These are phyloP conservation scores for Sanguinoderma infundibulare DNA, from an alignment of 1,284 basidiomycete species.

Conservation along the genomic window DNA sequence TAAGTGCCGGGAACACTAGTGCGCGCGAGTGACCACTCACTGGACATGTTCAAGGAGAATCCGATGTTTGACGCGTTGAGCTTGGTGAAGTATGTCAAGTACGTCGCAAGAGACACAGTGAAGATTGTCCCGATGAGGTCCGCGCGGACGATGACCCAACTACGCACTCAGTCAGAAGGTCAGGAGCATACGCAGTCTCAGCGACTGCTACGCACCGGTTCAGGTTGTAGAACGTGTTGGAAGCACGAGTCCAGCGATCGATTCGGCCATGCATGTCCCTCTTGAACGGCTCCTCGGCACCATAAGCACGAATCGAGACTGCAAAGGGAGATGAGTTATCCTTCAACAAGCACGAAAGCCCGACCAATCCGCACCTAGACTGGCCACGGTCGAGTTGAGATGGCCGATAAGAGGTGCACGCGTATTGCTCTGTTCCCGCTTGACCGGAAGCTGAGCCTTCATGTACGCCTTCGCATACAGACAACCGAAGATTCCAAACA, in stretches of 20 bases:
- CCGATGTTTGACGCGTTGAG: conserved; percentile 49
- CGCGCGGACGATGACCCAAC: conserved; percentile 62
- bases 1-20: not conserved
- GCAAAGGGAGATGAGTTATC: not conserved
- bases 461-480: conserved; percentile 57
- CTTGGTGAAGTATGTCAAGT: conserved; percentile 49
- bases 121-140: conserved; percentile 54
- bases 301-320: conserved; percentile 65
- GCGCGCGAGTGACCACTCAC: conserved; percentile 26
- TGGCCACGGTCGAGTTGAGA: conserved; percentile 68
- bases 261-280: conserved; percentile 46
- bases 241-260: conserved; percentile 48
- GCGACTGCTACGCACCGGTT: conserved; percentile 41
- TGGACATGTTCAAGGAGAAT: conserved; percentile 53
- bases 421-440: conserved; percentile 71
- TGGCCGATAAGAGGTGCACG: conserved; percentile 66
- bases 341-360: not conserved
- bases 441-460: conserved; percentile 75
- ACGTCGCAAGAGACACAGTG: conserved; percentile 52
- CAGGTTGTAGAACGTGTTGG: conserved; percentile 53
- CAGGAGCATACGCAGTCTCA: too few species aligned
- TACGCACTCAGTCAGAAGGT: conserved; percentile 21
- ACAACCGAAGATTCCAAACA: conserved; percentile 47
- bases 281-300: conserved; percentile 48
- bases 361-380: conserved; percentile 48